Base-by-base conservation (phyloP, 1,284 basidiomycete species). In the Bondarzewia mesenterica region DNA sequence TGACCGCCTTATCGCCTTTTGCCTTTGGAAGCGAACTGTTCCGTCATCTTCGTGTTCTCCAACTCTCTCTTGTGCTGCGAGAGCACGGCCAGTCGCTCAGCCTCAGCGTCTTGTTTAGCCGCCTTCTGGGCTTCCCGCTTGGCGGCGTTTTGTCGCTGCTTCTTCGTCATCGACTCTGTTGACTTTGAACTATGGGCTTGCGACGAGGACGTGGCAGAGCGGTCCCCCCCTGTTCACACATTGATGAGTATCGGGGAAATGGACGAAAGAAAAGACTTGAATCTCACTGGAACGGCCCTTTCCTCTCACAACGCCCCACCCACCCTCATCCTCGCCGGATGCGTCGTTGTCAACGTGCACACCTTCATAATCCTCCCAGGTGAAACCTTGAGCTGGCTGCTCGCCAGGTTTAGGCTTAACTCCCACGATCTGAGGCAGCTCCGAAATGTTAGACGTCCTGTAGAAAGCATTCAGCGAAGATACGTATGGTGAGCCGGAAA, bases 291-390 rank as follows among this genome's bases (percentile, higher is more conserved):
- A 47, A 35, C 66, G 72, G 52, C 65, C 79, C 76, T 74, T 52
- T 71, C 77, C 75, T 63, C 72, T 77, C 53, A 89, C 85, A 26
- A 88, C 77, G 21, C 80, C 84, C 87, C 86, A 89, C 7, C 73
- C 74, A 1, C 71, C 73, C 49, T 80, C 77, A 45, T 75, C 77
- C 54, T 79, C 78, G 8, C 70, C 77, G 52, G 76, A 80, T 4
- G 73, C 76, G 49, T 80, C 78, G 46, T 77, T 73, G 26, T 69
- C 74, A 5, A 64, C 67, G 45, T 74, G 71, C 18, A 80, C 77
- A 49, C 86, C 81, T 50, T 87, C 86, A 57, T 87, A 87, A 65
- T 87, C 84, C 0, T 66, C 80, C 84, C 82, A 85, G 0, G 82
- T 77, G 62, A 82, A 85, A 0, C 83, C 83, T 10, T 69, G 63